Evolutionary conservation across 306 rosid genomes (phyloP).

Genomic region (Dalbergia cultrata): DNA sequence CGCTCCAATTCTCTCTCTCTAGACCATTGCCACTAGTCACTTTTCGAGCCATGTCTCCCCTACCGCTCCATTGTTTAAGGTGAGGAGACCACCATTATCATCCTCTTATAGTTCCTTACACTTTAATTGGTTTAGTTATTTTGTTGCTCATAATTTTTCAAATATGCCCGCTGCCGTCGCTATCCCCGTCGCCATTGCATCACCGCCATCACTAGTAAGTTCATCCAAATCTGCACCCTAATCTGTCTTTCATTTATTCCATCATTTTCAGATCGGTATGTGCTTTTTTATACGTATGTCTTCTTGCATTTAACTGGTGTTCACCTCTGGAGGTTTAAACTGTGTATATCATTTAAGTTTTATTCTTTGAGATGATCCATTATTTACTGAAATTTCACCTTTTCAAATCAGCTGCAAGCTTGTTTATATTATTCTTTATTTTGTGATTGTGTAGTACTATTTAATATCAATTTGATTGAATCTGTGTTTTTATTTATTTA

Average conservation of each 20-base stretch:
- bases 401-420: constrained; percentile 25
- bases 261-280: background rate
- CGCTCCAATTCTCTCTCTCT: no score
- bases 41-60: no score
- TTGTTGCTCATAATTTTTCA: no score
- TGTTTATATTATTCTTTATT: background rate
- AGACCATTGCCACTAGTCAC: no score
- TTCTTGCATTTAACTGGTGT: background rate
- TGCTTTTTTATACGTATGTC: background rate
- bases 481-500: constrained; percentile 1
- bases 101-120: no score
- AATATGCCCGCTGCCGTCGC: no score
- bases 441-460: background rate
- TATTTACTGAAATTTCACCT: constrained; percentile 25
- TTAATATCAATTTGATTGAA: background rate
- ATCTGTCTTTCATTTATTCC: background rate
- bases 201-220: no score
- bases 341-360: background rate
- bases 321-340: background rate
- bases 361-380: background rate
- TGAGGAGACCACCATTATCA: no score
- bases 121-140: no score
- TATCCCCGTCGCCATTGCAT: no score
- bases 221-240: background rate
- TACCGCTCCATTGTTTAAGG: no score